Base-by-base conservation (phyloP, 2,329 filamentous ascomycete species). In the Cladophialophora exuberans region DNA sequence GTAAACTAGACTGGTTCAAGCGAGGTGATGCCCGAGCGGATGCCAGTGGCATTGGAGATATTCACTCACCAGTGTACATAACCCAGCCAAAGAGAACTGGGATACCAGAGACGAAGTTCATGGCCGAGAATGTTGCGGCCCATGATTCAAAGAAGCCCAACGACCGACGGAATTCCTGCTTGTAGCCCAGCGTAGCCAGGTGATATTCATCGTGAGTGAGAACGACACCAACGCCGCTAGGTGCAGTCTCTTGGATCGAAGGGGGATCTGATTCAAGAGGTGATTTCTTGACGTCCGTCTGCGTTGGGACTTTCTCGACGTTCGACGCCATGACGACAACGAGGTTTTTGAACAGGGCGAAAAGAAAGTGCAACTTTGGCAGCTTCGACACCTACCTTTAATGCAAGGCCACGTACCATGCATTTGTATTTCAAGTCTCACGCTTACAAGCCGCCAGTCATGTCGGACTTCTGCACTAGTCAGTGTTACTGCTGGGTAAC, bases 81-180 rank as follows among this genome's bases (percentile, higher is more conserved):
- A 70, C 64, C 52, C 61, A 74, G 7, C 70, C 70, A 33, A 74
- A 74, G 0, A 74, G 62, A 3, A 74, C 70, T 6, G 71, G 70
- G 15, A 74, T 72, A n/a, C 72, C 72, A 22, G 60, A 65, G 23
- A 70, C 65, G 52, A 72, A 70, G 58, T 74, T 74, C 70, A 73
- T 74, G 2, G 25, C 26, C 2, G 36, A 49, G 35, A 73, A 73
- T 2, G 70, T 72, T 6, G 70, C 66, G 7, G 69, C 66, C 66
- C 67, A 72, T 43, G 68, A 70, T 56, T 73, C 71, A 54, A 73
- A 73, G 11, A 73, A 59, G 20, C 71, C 71, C 11, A 72, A 65
- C 22, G 64, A 64, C 20, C 69, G 66, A 41, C 66, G 62, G 62
- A 72, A 71, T 35, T 70, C 67, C 64, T 71, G 69, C 56, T 68